A percentile compares a stretch with the other conserved stretches of the same genome.
phyloP scores from a whole-genome alignment of 768 basidiomycete species.

The Floccularia luteovirens region DNA sequence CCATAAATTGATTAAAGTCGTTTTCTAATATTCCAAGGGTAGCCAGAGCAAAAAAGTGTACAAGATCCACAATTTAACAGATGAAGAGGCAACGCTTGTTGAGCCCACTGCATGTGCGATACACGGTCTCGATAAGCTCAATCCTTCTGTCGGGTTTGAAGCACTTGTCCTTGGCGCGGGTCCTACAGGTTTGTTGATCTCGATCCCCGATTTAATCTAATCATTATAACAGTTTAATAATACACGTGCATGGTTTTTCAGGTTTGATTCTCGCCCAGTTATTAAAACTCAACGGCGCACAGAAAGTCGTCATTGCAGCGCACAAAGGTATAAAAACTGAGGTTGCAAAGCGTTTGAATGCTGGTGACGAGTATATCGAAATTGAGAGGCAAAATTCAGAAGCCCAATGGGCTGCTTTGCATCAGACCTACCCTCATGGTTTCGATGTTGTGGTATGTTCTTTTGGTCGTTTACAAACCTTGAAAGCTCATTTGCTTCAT shows the following conservation, averaged over 20 bases:
- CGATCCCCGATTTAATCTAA: not conserved
- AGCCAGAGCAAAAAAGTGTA: constrained; percentile 65
- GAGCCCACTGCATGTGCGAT: constrained; percentile 91
- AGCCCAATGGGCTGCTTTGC: constrained; percentile 74
- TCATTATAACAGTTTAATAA: not conserved
- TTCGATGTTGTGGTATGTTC: constrained; percentile 69
- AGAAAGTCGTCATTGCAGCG: constrained; percentile 74
- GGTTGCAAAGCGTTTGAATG: constrained; percentile 71
- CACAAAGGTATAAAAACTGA: constrained; percentile 91
- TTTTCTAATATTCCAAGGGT: not conserved
- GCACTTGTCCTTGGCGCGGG: constrained; percentile 87
- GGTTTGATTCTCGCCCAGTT: constrained; percentile 88
- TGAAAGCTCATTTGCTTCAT: not conserved
- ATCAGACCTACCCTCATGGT: constrained; percentile 77
- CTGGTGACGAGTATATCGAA: constrained; percentile 81
- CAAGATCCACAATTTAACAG: constrained; percentile 81
- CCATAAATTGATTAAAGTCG: too few relatives aligned
- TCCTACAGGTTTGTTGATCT: constrained; percentile 44
- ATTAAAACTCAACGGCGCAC: constrained; percentile 80
- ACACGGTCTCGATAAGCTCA: constrained; percentile 86
- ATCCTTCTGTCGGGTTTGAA: constrained; percentile 74
- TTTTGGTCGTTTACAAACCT: too few relatives aligned
- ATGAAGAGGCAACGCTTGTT: constrained; percentile 82
- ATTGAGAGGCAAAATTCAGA: constrained; percentile 70
- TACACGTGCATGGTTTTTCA: constrained; percentile 5